These are phyloP conservation scores for Cordyceps javanica DNA, from an alignment of 2,329 filamentous ascomycete species.

Conservation along the genomic window DNA sequence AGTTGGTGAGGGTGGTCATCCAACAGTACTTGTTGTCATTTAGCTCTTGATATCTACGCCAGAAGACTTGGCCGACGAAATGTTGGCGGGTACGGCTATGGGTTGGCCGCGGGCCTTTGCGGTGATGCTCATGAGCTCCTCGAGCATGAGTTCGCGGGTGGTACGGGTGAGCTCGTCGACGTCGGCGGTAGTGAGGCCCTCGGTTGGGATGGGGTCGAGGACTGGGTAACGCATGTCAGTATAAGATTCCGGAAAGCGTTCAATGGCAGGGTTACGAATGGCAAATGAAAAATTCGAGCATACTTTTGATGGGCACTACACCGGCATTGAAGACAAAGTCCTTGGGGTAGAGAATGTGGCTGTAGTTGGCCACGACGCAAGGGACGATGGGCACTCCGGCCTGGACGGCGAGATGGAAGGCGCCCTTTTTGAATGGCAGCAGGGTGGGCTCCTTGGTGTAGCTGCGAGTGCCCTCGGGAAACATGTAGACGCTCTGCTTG, in stretches of 20 bases:
- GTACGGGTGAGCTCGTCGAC: slow-evolving; percentile 66
- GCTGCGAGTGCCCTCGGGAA: slow-evolving; percentile 87
- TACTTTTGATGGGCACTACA: slow-evolving; percentile 69
- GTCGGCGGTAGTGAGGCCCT: slow-evolving; percentile 65
- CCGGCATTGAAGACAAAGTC: slow-evolving; percentile 60
- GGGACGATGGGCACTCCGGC: slow-evolving; percentile 91
- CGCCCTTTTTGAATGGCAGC: slow-evolving; percentile 97
- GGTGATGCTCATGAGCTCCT: slow-evolving; percentile 52
- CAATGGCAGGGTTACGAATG: too few relatives aligned
- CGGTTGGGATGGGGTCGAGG: slow-evolving; percentile 72
- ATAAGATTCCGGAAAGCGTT: background rate
- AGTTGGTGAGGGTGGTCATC: background rate
- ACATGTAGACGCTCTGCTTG: slow-evolving; percentile 76
- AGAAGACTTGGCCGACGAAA: slow-evolving; percentile 19
- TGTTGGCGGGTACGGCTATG: slow-evolving; percentile 24
- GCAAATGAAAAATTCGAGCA: slow-evolving; percentile 20
- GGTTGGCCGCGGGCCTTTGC: slow-evolving; percentile 41
- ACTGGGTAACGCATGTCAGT: slow-evolving; percentile 41
- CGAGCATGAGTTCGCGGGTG: slow-evolving; percentile 70
- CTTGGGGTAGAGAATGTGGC: slow-evolving; percentile 62
- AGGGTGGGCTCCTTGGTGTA: slow-evolving; percentile 76
- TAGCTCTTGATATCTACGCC: slow-evolving; percentile 22
- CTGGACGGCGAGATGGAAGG: slow-evolving; percentile 92
- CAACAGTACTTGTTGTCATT: background rate
- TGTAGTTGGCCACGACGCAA: slow-evolving; percentile 74